A percentile compares a stretch with the other conserved stretches of the same genome.
Evolutionary conservation across 345 rosid species (phyloP).

Genomic region (Noccaea bulbosa): DNA sequence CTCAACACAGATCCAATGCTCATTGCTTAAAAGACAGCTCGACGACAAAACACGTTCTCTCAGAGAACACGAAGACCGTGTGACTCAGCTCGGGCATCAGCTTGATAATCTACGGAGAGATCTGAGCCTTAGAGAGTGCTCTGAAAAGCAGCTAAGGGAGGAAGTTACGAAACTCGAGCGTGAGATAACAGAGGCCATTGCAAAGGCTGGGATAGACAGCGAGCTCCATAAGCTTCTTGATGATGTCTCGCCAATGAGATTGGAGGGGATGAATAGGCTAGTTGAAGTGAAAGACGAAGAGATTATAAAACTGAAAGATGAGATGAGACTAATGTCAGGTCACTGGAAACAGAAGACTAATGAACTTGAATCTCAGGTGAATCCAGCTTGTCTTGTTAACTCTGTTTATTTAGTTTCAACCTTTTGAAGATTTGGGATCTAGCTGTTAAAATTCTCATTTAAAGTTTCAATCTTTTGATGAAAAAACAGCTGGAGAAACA

Average conservation of each 20-base stretch:
- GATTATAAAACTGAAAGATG: slow-evolving; percentile 69
- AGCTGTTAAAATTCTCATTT: not conserved
- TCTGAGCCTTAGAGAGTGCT: slow-evolving; percentile 67
- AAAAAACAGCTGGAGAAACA: slow-evolving; percentile 39
- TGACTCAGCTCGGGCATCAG: slow-evolving; percentile 63
- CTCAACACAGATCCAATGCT: slow-evolving; percentile 65
- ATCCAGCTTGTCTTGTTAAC: not conserved
- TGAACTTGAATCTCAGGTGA: slow-evolving; percentile 82
- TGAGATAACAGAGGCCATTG: slow-evolving; percentile 66
- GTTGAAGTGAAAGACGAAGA: slow-evolving; percentile 65
- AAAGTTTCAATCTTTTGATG: slow-evolving; percentile 4
- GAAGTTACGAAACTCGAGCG: slow-evolving; percentile 69
- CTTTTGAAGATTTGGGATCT: not conserved
- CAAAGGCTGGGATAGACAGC: slow-evolving; percentile 57
- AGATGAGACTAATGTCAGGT: slow-evolving; percentile 70
- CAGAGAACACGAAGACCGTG: slow-evolving; percentile 72
- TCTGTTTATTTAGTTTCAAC: not conserved
- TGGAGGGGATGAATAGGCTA: slow-evolving; percentile 58
- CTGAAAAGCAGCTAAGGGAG: slow-evolving; percentile 77
- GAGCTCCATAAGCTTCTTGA: slow-evolving; percentile 55
- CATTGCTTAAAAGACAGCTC: slow-evolving; percentile 58
- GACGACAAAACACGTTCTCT: slow-evolving; percentile 69
- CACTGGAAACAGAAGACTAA: slow-evolving; percentile 82
- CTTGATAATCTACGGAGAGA: slow-evolving; percentile 70
- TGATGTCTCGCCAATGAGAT: slow-evolving; percentile 68